Base-by-base conservation (phyloP, 202 grass and related monocot genomes). In the Dendrocalamus latiflorus region DNA sequence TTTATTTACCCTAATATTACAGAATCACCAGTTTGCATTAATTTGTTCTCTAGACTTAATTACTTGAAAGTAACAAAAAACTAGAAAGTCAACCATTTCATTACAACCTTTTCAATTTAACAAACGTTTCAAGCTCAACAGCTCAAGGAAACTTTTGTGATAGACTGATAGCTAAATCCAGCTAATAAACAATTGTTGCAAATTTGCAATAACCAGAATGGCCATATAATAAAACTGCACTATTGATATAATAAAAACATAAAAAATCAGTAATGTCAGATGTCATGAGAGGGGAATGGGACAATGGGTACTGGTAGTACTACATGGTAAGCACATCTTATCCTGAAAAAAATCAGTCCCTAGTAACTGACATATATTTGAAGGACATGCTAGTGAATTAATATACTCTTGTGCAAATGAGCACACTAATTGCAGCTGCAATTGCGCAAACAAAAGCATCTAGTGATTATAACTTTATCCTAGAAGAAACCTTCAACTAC, bases 391-490 rank as follows among this genome's bases (percentile, higher is more conserved):
- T 34, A 34, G 33, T 34, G 33, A 34, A 1, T 34, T 34, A 34
- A 34, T 3, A 34, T 34, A 34, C 33, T 34, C 33, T 34, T 2
- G 33, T 2, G 33, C 1, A 34, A 34, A 34, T 34, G 33, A 34
- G 3, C 33, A 34, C 33, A 34, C 33, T 2, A 34, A 34, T 34
- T 34, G 33, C 3, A 34, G 33, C 33, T 34, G 33, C 33, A 34
- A 34, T 34, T 34, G n/a, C n/a, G n/a, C n/a, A n/a, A 74, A 80
- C 57, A 15, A 72, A 60, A 65, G n/a, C 69, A 81, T 81, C 21
- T 47, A 75, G 9, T 17, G 36, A 16, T 44, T 66, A 41, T 42
- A 72, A 42, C 3, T n/a, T n/a, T n/a, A n/a, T n/a, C n/a, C n/a
- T n/a, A n/a, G n/a, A n/a, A n/a, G n/a, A n/a, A n/a, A n/a, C 13